These are phyloP conservation scores for Hymenoscyphus albidus DNA, from an alignment of 2,329 filamentous ascomycete genomes.

Conservation along the genomic window DNA sequence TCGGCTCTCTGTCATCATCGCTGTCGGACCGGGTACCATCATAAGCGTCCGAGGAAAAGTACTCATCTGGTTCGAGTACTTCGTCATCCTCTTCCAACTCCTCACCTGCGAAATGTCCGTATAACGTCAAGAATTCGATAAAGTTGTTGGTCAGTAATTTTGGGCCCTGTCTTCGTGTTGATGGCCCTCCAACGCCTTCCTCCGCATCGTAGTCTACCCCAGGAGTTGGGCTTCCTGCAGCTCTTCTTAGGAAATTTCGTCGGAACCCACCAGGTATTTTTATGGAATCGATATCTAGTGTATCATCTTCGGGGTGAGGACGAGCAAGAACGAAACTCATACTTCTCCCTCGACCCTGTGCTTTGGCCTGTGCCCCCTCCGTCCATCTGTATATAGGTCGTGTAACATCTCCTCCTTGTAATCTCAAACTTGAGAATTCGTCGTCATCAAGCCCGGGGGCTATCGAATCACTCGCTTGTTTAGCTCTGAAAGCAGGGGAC, in stretches of 20 bases:
- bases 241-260: slow-evolving; percentile 79
- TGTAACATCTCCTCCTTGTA: slow-evolving; percentile 94
- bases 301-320: slow-evolving; percentile 74
- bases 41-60: slow-evolving; percentile 71
- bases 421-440: slow-evolving; percentile 86
- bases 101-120: slow-evolving; percentile 96
- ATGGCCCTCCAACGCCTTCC: slow-evolving; percentile 35
- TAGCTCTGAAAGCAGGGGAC: slow-evolving; percentile 34
- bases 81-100: slow-evolving; percentile 96
- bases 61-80: slow-evolving; percentile 79
- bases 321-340: slow-evolving; percentile 80
- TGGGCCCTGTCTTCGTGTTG: slow-evolving; percentile 42
- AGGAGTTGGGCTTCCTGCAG: slow-evolving; percentile 61
- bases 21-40: slow-evolving; percentile 46
- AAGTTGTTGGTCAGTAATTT: slow-evolving; percentile 86
- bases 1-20: slow-evolving; percentile 70
- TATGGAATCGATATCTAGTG: slow-evolving; percentile 83
- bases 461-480: slow-evolving; percentile 32
- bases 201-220: slow-evolving; percentile 31
- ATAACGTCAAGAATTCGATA: slow-evolving; percentile 90
- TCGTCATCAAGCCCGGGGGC: slow-evolving; percentile 54
- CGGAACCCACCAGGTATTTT: slow-evolving; percentile 92
- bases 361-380: slow-evolving; percentile 73
- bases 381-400: slow-evolving; percentile 96
- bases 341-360: slow-evolving; percentile 63